Evolutionary conservation across 805 yeast genomes (phyloP).

Genomic region (Lipomyces sp.): DNA sequence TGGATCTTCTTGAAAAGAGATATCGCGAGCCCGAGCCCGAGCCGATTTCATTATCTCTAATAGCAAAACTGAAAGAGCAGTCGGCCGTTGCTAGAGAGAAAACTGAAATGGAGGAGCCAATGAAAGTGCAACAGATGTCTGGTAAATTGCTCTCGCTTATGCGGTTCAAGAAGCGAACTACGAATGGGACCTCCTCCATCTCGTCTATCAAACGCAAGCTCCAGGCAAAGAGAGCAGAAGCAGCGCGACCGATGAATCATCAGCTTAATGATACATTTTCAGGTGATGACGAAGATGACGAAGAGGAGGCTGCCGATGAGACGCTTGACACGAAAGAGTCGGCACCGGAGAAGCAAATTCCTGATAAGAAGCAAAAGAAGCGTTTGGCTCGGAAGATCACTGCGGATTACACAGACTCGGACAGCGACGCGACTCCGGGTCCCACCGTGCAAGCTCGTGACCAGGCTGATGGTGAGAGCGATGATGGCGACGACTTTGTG

Average conservation of each 20-base stretch:
- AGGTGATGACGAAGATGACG: slow-evolving; percentile 27
- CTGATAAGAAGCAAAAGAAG: too few species aligned
- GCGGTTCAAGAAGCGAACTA: slow-evolving; percentile 31
- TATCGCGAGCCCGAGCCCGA: slow-evolving; percentile 30
- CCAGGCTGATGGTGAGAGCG: neutral
- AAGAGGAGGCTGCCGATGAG: neutral
- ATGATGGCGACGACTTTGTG: slow-evolving; percentile 1
- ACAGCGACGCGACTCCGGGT: neutral
- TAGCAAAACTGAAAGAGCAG: neutral
- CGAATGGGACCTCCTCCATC: neutral
- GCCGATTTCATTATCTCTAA: neutral
- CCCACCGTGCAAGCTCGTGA: neutral
- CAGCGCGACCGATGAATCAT: slow-evolving; percentile 35
- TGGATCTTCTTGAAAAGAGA: slow-evolving; percentile 58
- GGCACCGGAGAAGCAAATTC: neutral
- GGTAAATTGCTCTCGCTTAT: slow-evolving; percentile 32
- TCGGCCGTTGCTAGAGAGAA: neutral
- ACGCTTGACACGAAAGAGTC: neutral
- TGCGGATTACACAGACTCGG: neutral
- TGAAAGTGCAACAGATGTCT: slow-evolving; percentile 7
- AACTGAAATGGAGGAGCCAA: neutral
- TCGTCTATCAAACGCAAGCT: slow-evolving; percentile 4
- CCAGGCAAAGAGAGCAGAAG: slow-evolving; percentile 6
- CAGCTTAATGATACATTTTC: slow-evolving; percentile 31
- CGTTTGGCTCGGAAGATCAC: neutral